Conservation (phyloP, 2,329 filamentous ascomycete genomes). For the Colletotrichum lupini region DNA sequence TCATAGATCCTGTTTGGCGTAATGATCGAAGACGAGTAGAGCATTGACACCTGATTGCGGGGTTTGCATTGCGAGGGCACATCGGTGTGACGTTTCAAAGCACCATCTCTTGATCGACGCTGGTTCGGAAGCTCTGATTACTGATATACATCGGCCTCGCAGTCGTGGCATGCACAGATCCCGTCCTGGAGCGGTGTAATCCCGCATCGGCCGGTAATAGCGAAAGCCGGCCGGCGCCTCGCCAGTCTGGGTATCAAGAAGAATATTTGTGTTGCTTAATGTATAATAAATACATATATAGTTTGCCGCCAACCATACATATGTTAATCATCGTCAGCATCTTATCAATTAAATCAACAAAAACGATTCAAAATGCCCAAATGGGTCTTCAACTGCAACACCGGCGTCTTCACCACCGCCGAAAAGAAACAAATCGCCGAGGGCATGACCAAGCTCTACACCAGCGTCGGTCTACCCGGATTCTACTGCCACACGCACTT, state of each 20-base stretch:
- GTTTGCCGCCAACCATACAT: too few relatives aligned
- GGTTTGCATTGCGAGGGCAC: background rate
- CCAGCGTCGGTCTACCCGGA: background rate
- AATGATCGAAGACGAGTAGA: background rate
- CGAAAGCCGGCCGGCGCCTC: too few relatives aligned
- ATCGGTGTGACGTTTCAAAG: background rate
- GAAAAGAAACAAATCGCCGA: conserved; percentile 18
- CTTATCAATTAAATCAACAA: too few relatives aligned
- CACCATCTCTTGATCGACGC: background rate
- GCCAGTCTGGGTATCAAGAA: background rate
- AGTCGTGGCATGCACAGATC: background rate
- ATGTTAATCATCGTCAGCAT: too few relatives aligned
- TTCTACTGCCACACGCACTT: conserved; percentile 35
- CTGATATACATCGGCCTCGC: background rate
- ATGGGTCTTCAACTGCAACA: conserved; percentile 17
- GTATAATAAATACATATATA: too few relatives aligned
- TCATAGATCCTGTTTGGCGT: background rate
- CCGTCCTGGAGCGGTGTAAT: too few relatives aligned
- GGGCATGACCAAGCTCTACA: conserved; percentile 18
- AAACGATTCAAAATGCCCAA: conserved; percentile 1
- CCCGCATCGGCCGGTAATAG: too few relatives aligned
- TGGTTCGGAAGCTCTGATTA: background rate
- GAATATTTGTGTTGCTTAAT: background rate
- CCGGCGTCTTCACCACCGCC: background rate
- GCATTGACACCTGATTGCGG: background rate